Evolutionary conservation across 2,329 filamentous ascomycete species (phyloP), one percentile per base, ranked within the genome.

Genomic region (Aspergillus sp.): DNA sequence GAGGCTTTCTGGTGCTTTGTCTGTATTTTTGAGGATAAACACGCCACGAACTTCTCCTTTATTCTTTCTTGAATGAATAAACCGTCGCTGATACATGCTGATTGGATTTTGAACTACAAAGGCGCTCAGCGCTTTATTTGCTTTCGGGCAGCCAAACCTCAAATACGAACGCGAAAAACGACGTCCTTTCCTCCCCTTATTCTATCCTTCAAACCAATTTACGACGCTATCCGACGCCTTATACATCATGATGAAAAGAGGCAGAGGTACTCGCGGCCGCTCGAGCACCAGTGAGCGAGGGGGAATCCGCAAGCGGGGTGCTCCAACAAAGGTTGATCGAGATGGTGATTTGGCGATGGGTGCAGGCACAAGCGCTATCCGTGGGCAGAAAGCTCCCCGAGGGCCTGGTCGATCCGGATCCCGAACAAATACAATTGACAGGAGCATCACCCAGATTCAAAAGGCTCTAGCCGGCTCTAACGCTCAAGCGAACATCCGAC

Each of bases 281-380:
- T 58, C 69, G 11, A 66, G 62, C 21, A n/a, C 41, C 19, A 35
- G 52, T 52, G 70, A 75, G 59, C 76, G 80, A 59, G 81, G 81
- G 55, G 81, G 81, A 37, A 82, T 84, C 55, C 76, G 79, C 61
- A 84, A 84, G 73, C 76, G 79, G 59, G 73, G 73, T 53, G 70
- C 68, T 50, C 67, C 73, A 19, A 69, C 72, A 50, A 76, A 79
- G 57, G 72, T 81, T 53, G 85, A 87, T 68, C 80, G 79, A 66
- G 85, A 88, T 76, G 85, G 85, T 35, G 85, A 88, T 69, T 70
- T 87, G 59, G 76, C 80, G 45, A 88, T 87, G 85, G 83, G 81
- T 67, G 72, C 72, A 51, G 69, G 74, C 37, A 68, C 76, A 33
- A 70, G 69, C 35, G 52, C 52, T 11, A 41, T 54, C 50, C 70